A percentile compares a stretch with the other conserved stretches of the same genome.
Conservation (phyloP, 2,329 filamentous ascomycete genomes). For the Talaromyces albobiverticillius region DNA sequence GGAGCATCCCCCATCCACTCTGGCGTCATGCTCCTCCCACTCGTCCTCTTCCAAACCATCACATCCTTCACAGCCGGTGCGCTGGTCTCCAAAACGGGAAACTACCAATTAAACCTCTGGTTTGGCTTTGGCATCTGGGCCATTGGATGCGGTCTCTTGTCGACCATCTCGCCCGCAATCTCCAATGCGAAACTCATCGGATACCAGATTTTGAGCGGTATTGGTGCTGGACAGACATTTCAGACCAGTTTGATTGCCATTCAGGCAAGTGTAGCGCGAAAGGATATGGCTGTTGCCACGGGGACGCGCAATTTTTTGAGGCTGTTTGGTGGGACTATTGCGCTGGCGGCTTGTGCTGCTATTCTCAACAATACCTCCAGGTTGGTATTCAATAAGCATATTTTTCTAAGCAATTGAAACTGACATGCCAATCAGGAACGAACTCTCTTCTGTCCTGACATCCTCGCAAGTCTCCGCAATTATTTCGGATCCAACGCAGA, state of each 20-base stretch:
- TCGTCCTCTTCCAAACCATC: conserved; percentile 1
- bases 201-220: neutral
- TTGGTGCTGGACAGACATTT: conserved; percentile 1
- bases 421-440: neutral
- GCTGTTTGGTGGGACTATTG: neutral
- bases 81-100: neutral
- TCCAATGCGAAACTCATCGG: neutral
- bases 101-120: neutral
- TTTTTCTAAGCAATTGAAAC: too few relatives aligned
- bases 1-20: conserved; percentile 15
- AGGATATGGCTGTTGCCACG: conserved; percentile 1
- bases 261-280: conserved; percentile 2
- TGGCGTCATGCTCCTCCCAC: conserved; percentile 18
- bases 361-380: neutral
- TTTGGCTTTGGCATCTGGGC: conserved; percentile 8
- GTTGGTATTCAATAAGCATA: neutral
- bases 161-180: neutral
- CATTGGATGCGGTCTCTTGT: conserved; percentile 31
- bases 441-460: neutral
- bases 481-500: neutral
- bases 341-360: neutral
- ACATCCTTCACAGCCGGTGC: neutral
- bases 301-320: conserved; percentile 1
- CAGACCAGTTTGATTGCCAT: conserved; percentile 5
- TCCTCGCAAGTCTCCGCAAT: neutral